These are phyloP conservation scores for Bipolaris victoriae DNA, from an alignment of 2,329 filamentous ascomycete genomes.

Conservation along the genomic window DNA sequence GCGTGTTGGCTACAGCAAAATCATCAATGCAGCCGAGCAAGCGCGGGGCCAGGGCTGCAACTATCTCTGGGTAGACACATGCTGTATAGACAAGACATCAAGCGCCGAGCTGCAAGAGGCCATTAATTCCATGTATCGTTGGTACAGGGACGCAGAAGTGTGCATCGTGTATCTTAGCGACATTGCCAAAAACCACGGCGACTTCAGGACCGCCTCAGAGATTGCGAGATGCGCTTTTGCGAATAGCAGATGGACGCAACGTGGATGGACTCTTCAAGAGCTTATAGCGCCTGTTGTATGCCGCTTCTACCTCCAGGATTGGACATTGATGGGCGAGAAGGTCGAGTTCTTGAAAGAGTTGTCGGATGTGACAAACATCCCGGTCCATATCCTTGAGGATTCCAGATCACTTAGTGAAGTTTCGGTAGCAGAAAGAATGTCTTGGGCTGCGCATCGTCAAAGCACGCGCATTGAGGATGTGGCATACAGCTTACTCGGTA, in stretches of 20 bases:
- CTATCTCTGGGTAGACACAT: slow-evolving; percentile 36
- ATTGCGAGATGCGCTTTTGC: slow-evolving; percentile 24
- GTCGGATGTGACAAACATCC: slow-evolving; percentile 34
- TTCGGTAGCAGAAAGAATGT: slow-evolving; percentile 37
- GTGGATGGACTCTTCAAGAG: slow-evolving; percentile 43
- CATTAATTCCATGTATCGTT: slow-evolving; percentile 38
- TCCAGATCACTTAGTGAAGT: slow-evolving; percentile 22
- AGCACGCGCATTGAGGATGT: slow-evolving; percentile 38
- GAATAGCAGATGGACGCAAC: slow-evolving; percentile 31
- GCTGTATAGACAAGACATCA: slow-evolving; percentile 33
- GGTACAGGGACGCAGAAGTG: slow-evolving; percentile 27
- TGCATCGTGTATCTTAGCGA: slow-evolving; percentile 33
- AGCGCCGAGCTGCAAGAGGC: slow-evolving; percentile 33
- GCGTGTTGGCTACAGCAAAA: slow-evolving; percentile 26
- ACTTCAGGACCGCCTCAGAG: slow-evolving; percentile 20
- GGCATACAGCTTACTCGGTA: slow-evolving; percentile 40
- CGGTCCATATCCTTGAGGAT: slow-evolving; percentile 29
- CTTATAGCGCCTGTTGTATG: slow-evolving; percentile 32
- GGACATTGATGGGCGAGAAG: slow-evolving; percentile 37
- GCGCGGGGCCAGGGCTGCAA: slow-evolving; percentile 18
- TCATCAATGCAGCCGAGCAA: slow-evolving; percentile 23
- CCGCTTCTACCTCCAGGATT: slow-evolving; percentile 35
- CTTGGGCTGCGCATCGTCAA: slow-evolving; percentile 36
- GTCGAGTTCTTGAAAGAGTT: slow-evolving; percentile 31
- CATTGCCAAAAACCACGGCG: slow-evolving; percentile 9